Conservation (phyloP, 345 rosid species). For the Camelina laxa region DNA sequence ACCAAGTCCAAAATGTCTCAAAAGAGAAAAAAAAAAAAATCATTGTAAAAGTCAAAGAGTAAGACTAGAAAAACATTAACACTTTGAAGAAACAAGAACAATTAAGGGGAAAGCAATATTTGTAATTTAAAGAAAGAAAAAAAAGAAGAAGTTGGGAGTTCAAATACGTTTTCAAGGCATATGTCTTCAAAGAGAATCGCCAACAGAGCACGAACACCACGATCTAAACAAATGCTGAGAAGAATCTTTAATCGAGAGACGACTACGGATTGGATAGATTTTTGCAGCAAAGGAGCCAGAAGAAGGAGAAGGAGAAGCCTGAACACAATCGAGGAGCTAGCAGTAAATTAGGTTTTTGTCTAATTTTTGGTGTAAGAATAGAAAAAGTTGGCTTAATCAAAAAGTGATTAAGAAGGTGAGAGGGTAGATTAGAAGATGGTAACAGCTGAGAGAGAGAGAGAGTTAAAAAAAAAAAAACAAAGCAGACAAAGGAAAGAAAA, state of each 20-base stretch:
- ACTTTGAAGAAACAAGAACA: not conserved
- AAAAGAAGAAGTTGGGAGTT: slow-evolving; percentile 4
- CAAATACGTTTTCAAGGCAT: slow-evolving; percentile 31
- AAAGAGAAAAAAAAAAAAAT: not conserved
- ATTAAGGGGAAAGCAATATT: not conserved
- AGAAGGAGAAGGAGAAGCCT: slow-evolving; percentile 11
- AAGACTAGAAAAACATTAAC: not conserved
- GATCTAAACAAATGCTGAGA: slow-evolving; percentile 28
- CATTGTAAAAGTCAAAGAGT: not conserved
- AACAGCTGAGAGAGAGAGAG: slow-evolving; percentile 9
- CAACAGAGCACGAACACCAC: slow-evolving; percentile 1
- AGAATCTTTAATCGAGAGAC: not conserved
- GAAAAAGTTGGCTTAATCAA: not conserved
- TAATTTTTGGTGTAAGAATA: not conserved
- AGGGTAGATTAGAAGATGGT: slow-evolving; percentile 15
- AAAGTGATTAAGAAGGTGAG: too few relatives aligned
- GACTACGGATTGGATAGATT: not conserved
- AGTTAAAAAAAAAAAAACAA: not conserved
- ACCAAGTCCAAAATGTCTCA: slow-evolving; percentile 14
- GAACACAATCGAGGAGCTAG: not conserved
- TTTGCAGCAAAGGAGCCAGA: slow-evolving; percentile 12
- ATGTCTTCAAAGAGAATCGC: not conserved
- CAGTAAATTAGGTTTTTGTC: slow-evolving; percentile 31
- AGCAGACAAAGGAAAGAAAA: slow-evolving; percentile 9
- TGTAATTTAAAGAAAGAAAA: too few relatives aligned